Base-by-base conservation (phyloP, 495 filamentous ascomycete species). In the Thermothielavioides terrestris region DNA sequence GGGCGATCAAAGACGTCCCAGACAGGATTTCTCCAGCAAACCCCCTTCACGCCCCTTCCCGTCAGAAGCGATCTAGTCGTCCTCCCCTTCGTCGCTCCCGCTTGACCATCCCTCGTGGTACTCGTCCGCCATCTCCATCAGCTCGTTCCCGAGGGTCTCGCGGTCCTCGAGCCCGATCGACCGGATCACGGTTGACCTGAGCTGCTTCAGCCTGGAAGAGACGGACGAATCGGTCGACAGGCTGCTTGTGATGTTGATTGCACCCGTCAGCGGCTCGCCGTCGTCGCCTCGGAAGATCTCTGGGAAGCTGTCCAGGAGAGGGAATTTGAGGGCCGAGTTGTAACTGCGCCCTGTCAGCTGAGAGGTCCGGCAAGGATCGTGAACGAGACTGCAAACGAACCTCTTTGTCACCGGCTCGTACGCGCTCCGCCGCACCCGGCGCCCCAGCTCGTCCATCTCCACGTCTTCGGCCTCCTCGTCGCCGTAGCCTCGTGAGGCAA, bases 81-180 rank as follows among this genome's bases (percentile, higher is more conserved):
- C 89, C 54, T 89, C 85, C 31, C 85, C 88, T 10, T 82, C 81
- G 40, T 94, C 89, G 40, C 80, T 85, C 46, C 82, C 89, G 66
- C 86, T 90, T 31, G 81, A 78, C 88, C 89, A 97, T 1, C 89
- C 91, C 42, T 90, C 86, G 58, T 88, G 82, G 60, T 94, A 97
- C 50, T 82, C 83, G 60, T 95, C 91, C 10, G 84, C 80, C 49
- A 96, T 83, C 57, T 86, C 85, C 37, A 82, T 82, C 23, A 98
- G 71, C n/a, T 87, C 83, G 57, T 95, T 90, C 6, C 80, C 76
- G 28, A 98, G 73, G 11, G 72, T 74, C 67, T 98, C 92, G 10
- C 85, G 77, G 55, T 96, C 90, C 50, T 89, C 85, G 7, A 95
- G 58, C 3, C 75, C 74, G 23, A 88, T 73, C 58, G 59, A 69